phyloP scores from a whole-genome alignment of 345 rosid genomes.

The Eucalyptus victrix region DNA sequence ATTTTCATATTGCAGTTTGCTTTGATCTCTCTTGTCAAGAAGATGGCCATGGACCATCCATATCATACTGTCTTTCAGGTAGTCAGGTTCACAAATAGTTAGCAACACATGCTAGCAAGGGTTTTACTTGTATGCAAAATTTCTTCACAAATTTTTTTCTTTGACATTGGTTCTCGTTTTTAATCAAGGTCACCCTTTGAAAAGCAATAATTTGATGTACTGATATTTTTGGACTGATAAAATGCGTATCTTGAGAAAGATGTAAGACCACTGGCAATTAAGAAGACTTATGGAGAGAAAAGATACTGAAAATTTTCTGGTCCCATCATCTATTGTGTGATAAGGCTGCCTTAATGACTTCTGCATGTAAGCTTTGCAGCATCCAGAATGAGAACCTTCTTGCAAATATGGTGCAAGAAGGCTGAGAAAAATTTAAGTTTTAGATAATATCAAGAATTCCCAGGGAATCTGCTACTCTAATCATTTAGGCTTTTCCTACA shows the following conservation, averaged over 20 bases:
- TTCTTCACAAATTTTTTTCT: neutral
- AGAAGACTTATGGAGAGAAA: neutral
- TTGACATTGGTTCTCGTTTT: neutral
- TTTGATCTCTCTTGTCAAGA: constrained; percentile 81
- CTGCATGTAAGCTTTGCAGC: neutral
- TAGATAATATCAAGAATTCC: neutral
- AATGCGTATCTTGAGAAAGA: neutral
- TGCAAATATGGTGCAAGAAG: neutral
- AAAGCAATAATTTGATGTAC: neutral
- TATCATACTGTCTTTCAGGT: constrained; percentile 96
- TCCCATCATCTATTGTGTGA: neutral
- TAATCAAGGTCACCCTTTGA: neutral
- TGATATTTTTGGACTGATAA: neutral
- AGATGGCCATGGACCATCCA: constrained; percentile 97
- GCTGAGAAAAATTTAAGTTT: neutral
- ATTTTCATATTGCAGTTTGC: constrained; percentile 60
- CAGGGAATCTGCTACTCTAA: neutral
- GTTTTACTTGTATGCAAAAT: neutral
- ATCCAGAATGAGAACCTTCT: neutral
- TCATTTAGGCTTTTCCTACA: neutral
- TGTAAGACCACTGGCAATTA: neutral
- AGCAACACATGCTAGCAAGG: neutral
- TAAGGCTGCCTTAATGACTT: neutral
- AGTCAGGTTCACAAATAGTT: neutral
- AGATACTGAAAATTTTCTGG: neutral